Percentiles rank a stretch among this genome's conserved stretches.
Evolutionary conservation across 805 yeast species (phyloP).

Genomic region (Ogataea populi-albae): DNA sequence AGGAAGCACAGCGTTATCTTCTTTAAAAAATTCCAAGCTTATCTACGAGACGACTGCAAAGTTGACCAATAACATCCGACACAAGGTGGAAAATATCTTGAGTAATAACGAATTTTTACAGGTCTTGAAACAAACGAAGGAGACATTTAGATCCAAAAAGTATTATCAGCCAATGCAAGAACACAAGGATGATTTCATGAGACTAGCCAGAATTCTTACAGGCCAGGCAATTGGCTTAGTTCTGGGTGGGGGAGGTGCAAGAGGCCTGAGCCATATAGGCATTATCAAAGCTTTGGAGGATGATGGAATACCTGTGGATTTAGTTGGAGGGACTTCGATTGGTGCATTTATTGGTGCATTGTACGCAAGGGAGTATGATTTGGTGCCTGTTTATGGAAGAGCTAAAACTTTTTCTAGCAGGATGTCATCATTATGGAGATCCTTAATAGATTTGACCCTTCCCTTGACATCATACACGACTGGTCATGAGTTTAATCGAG

Average conservation of each 20-base stretch:
- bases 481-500: slow-evolving; percentile 95
- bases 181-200: slow-evolving; percentile 83
- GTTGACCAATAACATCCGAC: slow-evolving; percentile 25
- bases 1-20: slow-evolving; percentile 1
- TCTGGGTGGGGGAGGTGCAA: slow-evolving; percentile 96
- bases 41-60: slow-evolving; percentile 25
- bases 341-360: slow-evolving; percentile 96
- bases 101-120: slow-evolving; percentile 30
- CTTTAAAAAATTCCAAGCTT: slow-evolving; percentile 10
- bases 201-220: slow-evolving; percentile 84
- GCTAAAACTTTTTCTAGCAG: slow-evolving; percentile 84
- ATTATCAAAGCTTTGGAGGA: slow-evolving; percentile 88
- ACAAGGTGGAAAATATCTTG: slow-evolving; percentile 25
- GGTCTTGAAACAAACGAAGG: slow-evolving; percentile 27
- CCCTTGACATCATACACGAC: slow-evolving; percentile 95
- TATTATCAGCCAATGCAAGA: slow-evolving; percentile 39
- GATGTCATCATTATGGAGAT: slow-evolving; percentile 82
- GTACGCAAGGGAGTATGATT: slow-evolving; percentile 87
- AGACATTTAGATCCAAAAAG: slow-evolving; percentile 22
- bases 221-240: slow-evolving; percentile 95
- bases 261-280: slow-evolving; percentile 92
- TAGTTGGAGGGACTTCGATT: slow-evolving; percentile 94
- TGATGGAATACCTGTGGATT: slow-evolving; percentile 88
- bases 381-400: slow-evolving; percentile 87
- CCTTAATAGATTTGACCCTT: slow-evolving; percentile 78